Base-by-base conservation (phyloP, 2,329 filamentous ascomycete species). In the Ceratocystis cacaofunesta region DNA sequence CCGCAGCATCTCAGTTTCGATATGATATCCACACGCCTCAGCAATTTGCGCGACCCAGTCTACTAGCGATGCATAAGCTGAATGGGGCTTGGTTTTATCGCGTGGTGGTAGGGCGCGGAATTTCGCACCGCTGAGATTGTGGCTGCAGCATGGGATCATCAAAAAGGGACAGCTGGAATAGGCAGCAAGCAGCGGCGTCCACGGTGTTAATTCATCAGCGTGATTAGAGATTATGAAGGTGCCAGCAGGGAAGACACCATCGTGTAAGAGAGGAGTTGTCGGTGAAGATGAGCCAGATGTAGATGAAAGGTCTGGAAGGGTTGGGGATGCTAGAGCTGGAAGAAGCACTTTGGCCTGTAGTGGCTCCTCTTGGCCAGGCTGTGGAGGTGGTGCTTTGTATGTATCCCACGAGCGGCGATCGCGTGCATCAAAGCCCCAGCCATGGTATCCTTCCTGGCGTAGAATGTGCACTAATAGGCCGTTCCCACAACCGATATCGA, bases 211-310 rank as follows among this genome's bases (percentile, higher is more conserved):
- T 76, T 99, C 92, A 73, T 99, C 94, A 10, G 92, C 92, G 74
- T 99, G 94, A 72, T 99, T 99, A 61, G 91, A 95, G 69, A 99
- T 88, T 71, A 99, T 90, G 74, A 99, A 99, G 0, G 90, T 95
- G 32, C 85, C 84, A 17, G 75, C 73, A 0, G 84, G 79, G 71
- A 97, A 96, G 8, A 79, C 71, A 44, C 92, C 94, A 68, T 79
- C 74, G 70, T 84, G 80, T 17, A 79, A 72, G 4, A 67, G n/a
- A 19, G 60, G 50, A 10, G 61, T 15, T 7, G n/a, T 10, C 46
- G 52, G 25, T 68, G 62, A 57, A 68, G 66, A 10, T 25, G 55
- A 5, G 55, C 3, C 55, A n/a, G 15, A n/a, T 1, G 55, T 5
- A 17, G 7, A 66, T 61, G n/a, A 25, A 43, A 8, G 68, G 36